Evolutionary conservation across 2,329 filamentous ascomycete species (phyloP), one percentile per base, ranked within the genome.

Genomic region (Epicoccum nigrum): DNA sequence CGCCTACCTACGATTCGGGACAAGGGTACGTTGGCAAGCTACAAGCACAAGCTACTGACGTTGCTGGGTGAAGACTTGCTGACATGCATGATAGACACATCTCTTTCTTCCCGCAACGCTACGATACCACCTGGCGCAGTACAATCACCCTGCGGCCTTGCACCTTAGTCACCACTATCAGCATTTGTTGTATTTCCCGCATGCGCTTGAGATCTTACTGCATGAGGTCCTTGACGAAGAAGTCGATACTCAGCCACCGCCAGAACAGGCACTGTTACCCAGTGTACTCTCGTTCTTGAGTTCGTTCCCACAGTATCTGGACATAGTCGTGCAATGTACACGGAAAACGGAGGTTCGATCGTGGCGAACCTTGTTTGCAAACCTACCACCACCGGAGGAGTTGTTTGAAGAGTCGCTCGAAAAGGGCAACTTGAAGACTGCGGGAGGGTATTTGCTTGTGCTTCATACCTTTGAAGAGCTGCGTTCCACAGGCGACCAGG

Each of bases 301-400:
- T 7, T 78, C 76, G 1, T 81, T 81, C 62, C 87, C 86, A 48
- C 85, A 91, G 51, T 99, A 97, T 67, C 85, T 97, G 13, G 93
- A 97, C 65, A 94, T 97, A 51, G 87, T 99, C 19, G 88, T 99
- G 16, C 94, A 96, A 74, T 99, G 94, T 75, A 97, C 94, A 1
- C 88, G 94, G 46, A 99, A 99, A 75, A 99, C 94, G 0, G 94
- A 99, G 69, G 86, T 96, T 7, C 86, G 93, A 31, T 96, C 91
- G 48, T 99, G 94, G 94, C 86, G 89, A 53, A 97, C 94, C 0
- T 80, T 99, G 1, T 99, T 99, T 72, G 86, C 87, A 4, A 92
- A 97, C 65, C 81, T 99, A 1, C 94, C 94, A 1, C 90, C 93
- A 1, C 90, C 93, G 4, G 88, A 92, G 64, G 89, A 94, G 61